A percentile compares a stretch with the other conserved stretches of the same genome.
These are phyloP conservation scores for Brassica napus DNA, from an alignment of 345 rosid genomes.

Conservation along the genomic window DNA sequence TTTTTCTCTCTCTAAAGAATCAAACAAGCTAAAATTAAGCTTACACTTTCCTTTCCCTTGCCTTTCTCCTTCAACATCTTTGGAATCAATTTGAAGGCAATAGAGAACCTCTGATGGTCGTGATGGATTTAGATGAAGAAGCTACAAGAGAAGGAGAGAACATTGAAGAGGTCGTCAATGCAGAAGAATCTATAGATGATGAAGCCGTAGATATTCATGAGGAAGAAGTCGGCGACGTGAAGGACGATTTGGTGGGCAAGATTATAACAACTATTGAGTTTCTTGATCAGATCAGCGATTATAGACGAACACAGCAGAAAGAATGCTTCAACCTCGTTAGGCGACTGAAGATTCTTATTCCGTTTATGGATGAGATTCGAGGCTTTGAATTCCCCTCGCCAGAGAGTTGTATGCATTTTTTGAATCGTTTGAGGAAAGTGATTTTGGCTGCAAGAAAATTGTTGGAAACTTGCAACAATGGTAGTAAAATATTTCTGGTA, in stretches of 20 bases:
- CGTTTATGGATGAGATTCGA: slow-evolving; percentile 62
- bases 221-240: slow-evolving; percentile 33
- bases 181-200: slow-evolving; percentile 15
- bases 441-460: slow-evolving; percentile 49
- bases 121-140: slow-evolving; percentile 29
- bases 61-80: slow-evolving; percentile 28
- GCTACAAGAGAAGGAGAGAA: slow-evolving; percentile 11
- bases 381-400: slow-evolving; percentile 38
- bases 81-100: slow-evolving; percentile 23
- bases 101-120: slow-evolving; percentile 30
- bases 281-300: slow-evolving; percentile 51
- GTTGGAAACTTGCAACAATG: slow-evolving; percentile 59
- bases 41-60: slow-evolving; percentile 6
- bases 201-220: slow-evolving; percentile 33
- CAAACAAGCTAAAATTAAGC: slow-evolving; percentile 33
- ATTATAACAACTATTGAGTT: slow-evolving; percentile 45
- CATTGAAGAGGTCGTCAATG: not conserved
- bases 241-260: slow-evolving; percentile 37
- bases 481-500: slow-evolving; percentile 55
- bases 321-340: slow-evolving; percentile 65
- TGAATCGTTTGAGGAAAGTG: slow-evolving; percentile 52
- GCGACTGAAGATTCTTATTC: slow-evolving; percentile 63
- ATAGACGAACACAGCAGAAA: slow-evolving; percentile 55
- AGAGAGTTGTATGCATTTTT: slow-evolving; percentile 18
- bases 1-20: slow-evolving; percentile 10